Evolutionary conservation across 2,329 filamentous ascomycete species (phyloP).

Genomic region (Aspergillus sp.): DNA sequence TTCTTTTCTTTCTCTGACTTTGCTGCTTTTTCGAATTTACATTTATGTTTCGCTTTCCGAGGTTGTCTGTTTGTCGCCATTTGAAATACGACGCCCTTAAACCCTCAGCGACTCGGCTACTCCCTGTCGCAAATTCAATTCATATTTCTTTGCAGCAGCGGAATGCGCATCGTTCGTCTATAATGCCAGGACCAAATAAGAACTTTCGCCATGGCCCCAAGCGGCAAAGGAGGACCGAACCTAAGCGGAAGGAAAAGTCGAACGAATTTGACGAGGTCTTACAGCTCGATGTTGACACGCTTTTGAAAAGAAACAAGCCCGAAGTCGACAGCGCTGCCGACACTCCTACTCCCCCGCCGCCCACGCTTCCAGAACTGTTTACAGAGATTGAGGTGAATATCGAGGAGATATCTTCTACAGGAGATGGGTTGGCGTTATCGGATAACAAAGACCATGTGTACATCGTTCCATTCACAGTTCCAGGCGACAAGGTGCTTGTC

Average conservation of each 20-base stretch:
- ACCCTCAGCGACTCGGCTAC: background rate
- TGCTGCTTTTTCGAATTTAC: background rate
- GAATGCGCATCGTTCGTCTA: constrained; percentile 23
- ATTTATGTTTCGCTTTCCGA: constrained; percentile 8
- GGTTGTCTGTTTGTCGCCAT: background rate
- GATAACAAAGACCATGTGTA: constrained; percentile 69
- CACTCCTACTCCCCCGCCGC: constrained; percentile 16
- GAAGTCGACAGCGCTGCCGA: constrained; percentile 22
- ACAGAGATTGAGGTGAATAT: constrained; percentile 82
- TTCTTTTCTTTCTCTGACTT: constrained; percentile 5
- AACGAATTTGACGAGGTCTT: constrained; percentile 69
- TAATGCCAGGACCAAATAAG: constrained; percentile 30
- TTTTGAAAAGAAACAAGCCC: constrained; percentile 35
- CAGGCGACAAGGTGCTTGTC: constrained; percentile 76
- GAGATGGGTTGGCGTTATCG: constrained; percentile 81
- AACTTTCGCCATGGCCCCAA: constrained; percentile 26
- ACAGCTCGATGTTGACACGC: constrained; percentile 57
- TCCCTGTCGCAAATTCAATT: constrained; percentile 3
- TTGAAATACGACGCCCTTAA: background rate
- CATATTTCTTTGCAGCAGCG: constrained; percentile 5
- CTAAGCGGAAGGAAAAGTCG: constrained; percentile 60
- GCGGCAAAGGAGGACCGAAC: constrained; percentile 50
- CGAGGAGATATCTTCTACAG: constrained; percentile 80
- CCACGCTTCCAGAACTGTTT: constrained; percentile 62
- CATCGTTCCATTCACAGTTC: constrained; percentile 82